Conservation (phyloP, 208 protist genomes). For the Trypanosoma mega region DNA sequence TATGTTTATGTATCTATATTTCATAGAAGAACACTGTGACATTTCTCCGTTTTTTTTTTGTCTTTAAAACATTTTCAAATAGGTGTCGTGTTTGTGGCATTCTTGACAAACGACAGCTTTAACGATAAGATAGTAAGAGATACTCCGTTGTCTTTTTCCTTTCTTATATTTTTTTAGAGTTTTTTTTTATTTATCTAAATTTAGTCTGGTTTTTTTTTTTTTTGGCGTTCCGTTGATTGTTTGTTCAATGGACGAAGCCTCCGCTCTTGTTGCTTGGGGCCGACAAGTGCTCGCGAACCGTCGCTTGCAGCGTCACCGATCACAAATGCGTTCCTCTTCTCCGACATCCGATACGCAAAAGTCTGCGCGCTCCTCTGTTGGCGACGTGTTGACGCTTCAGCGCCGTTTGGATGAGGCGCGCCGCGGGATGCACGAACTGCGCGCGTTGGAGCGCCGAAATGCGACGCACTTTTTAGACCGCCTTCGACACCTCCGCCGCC, state of each 20-base stretch:
- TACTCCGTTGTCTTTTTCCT: too few species aligned
- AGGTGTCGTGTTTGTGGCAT: too few species aligned
- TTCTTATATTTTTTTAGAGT: slow-evolving; percentile 15
- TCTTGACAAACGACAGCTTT: too few species aligned
- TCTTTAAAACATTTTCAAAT: too few species aligned
- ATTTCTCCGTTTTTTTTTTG: too few species aligned
- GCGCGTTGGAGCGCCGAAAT: slow-evolving; percentile 22
- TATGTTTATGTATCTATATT: too few species aligned
- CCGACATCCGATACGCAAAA: not conserved
- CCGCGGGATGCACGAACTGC: slow-evolving; percentile 20
- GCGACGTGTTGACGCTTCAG: slow-evolving; percentile 7
- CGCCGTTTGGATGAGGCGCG: slow-evolving; percentile 20
- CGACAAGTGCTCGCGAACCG: slow-evolving; percentile 21
- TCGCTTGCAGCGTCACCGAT: slow-evolving; percentile 10
- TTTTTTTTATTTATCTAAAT: slow-evolving; percentile 15
- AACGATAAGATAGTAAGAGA: too few species aligned
- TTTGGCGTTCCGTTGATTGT: not conserved
- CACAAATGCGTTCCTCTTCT: not conserved
- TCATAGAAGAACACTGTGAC: too few species aligned
- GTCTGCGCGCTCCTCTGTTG: too few species aligned
- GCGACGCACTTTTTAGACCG: slow-evolving; percentile 16
- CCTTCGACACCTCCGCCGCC: too few species aligned
- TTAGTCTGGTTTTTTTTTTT: slow-evolving; percentile 2
- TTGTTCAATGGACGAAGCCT: slow-evolving; percentile 19
- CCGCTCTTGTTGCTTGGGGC: slow-evolving; percentile 17